Evolutionary conservation across 164 flowering plant species (phyloP), one percentile per base, ranked within the genome.

Genomic region (Piper betle): DNA sequence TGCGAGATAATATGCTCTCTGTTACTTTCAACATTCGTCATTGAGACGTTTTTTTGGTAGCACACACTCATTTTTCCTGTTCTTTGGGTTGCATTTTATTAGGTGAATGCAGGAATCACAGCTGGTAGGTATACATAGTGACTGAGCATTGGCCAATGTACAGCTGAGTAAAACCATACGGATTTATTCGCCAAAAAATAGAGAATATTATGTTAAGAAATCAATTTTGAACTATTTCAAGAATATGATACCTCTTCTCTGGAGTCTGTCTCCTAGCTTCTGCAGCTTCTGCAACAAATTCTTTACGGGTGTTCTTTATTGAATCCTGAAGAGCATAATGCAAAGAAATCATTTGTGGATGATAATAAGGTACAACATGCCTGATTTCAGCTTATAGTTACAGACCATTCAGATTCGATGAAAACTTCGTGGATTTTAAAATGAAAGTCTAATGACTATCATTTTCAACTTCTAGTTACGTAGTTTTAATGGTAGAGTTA

Each of bases 191-290:
- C 4, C 11, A 5, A 13, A 55, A 12, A 6, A 18, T 0, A 37
- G 38, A 55, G 58, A 20, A 25, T 3, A 55, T 20, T 37, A 6
- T 33, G 38, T 8, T 6, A 37, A 55, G 38, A 20, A 55, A 55
- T 12, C 1, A 53, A 55, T 0, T 9, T 55, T 12, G n/a, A 2
- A 16, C 15, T 1, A 39, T 41, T 53, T 41, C 41, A 48, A 53
- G 63, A 2, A 46, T 4, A 41, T 68, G 80, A 74, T 75, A 70
- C 81, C 83, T 75, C 62, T 62, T 74, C 59, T 62, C 66, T 41
- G 43, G 43, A 48, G 67, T 72, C 58, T 65, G 68, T 60, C 57
- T 57, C 39, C 52, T 59, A 63, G 60, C 37, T 66, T 62, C 68
- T 39, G 65, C 41, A 25, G 62, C 43, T 19, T 48, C 70, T 66